phyloP scores from a whole-genome alignment of 1,284 basidiomycete species.

The Apiotrichum brassicae region DNA sequence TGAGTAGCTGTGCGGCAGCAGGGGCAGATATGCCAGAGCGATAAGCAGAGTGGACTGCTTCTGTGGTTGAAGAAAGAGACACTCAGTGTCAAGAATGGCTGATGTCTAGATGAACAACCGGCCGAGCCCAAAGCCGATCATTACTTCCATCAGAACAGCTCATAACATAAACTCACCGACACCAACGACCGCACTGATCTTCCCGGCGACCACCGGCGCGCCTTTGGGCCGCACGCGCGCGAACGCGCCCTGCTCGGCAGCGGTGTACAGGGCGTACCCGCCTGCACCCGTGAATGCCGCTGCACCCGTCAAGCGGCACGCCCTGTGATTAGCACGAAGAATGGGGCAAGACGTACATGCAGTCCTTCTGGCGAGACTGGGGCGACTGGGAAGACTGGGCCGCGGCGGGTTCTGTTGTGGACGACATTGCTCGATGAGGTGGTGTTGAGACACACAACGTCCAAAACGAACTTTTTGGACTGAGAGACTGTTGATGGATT shows the following conservation, averaged over 20 bases:
- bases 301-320: slow-evolving; percentile 40
- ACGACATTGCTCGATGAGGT: no score
- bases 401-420: no score
- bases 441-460: no score
- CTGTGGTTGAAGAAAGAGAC: no score
- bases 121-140: slow-evolving; percentile 6
- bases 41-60: no score
- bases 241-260: slow-evolving; percentile 36
- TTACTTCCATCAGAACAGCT: slow-evolving; percentile 1
- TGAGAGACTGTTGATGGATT: no score
- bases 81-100: no score
- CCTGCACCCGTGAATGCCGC: slow-evolving; percentile 39
- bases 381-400: no score
- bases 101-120: slow-evolving; percentile 1
- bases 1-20: no score
- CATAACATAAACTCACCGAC: slow-evolving; percentile 28
- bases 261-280: slow-evolving; percentile 38
- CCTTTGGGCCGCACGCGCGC: slow-evolving; percentile 28
- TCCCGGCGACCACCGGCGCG: slow-evolving; percentile 24
- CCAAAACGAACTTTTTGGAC: no score
- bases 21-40: no score
- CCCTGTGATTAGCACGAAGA: slow-evolving; percentile 14
- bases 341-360: neutral
- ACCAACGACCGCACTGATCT: slow-evolving; percentile 33
- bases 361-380: neutral